Base-by-base conservation (phyloP, 129 eudicot species). In the Apium graveolens region DNA sequence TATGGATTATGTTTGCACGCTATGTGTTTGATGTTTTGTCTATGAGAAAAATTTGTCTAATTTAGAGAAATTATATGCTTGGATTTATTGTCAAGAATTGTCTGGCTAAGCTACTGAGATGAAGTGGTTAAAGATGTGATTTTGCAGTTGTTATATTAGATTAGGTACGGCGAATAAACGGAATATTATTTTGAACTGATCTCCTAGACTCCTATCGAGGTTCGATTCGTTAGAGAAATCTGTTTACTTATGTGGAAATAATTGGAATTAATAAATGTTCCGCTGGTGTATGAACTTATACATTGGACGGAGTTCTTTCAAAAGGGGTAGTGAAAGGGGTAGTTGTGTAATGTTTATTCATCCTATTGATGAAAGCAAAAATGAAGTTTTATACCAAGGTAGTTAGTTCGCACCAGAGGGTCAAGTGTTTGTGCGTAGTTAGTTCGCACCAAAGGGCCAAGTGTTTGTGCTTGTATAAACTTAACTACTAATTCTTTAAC, bases 11-110 rank as follows among this genome's bases (percentile, higher is more conserved):
- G 37, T 14, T 18, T 76, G 83, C 78, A 49, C 74, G 14, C 74
- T 74, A 75, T 34, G 2, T 83, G 76, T 68, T 83, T 79, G 83
- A 37, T 75, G 4, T 39, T 62, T 76, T 73, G 60, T 29, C 16
- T 44, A 20, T 31, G 10, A 74, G 57, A 43, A 71, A 71, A 20
- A 26, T 60, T 1, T 0, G 24, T 57, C 3, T 57, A 2, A 13
- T n/a, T 60, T 60, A 0, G 32, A 0, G 16, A n/a, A n/a, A n/a
- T 0, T 9, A 24, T 60, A 57, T 57, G 31, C 0, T 51, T 20
- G 27, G 11, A 21, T 5, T 18, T 17, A 46, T 49, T 48, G 55
- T 48, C 55, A 7, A 48, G 55, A 16, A 16, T 48, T 14, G 17
- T 48, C 3, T 5, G n/a, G n/a, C n/a, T 49, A 49, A 6, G 57